Conservation (phyloP, 1,284 basidiomycete genomes). For the Agaricales sp. region DNA sequence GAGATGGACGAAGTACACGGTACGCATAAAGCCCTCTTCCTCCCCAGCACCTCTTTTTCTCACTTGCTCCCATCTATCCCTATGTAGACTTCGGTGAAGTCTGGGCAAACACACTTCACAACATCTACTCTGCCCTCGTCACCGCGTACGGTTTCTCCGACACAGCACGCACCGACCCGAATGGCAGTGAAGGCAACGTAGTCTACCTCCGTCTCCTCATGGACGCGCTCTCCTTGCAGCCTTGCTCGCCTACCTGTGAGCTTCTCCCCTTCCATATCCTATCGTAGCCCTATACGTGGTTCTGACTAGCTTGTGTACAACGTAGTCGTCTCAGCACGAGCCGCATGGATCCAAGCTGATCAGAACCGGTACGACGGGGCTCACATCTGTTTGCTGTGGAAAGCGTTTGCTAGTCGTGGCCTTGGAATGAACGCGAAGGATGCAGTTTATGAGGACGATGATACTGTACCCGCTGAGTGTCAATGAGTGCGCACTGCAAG, state of each 20-base stretch:
- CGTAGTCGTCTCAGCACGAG: conserved; percentile 8
- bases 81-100: conserved; percentile 30
- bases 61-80: neutral
- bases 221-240: conserved; percentile 23
- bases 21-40: conserved; percentile 10
- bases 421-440: conserved; percentile 4
- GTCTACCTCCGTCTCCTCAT: conserved; percentile 25
- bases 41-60: neutral
- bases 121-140: conserved; percentile 25
- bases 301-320: neutral
- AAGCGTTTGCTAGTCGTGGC: conserved; percentile 8
- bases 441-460: conserved; percentile 2
- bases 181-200: conserved; percentile 19
- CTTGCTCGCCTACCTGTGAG: conserved; percentile 29
- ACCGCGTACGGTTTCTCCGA: conserved; percentile 19
- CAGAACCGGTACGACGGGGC: conserved; percentile 13
- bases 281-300: neutral
- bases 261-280: conserved; percentile 10
- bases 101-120: conserved; percentile 35
- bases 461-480: neutral
- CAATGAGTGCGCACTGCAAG: no score
- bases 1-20: conserved; percentile 6
- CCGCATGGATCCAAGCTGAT: conserved; percentile 9
- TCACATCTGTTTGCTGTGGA: conserved; percentile 8
- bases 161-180: conserved; percentile 18